These are phyloP conservation scores for Thelephora terrestris DNA, from an alignment of 1,284 basidiomycete genomes.

Conservation along the genomic window DNA sequence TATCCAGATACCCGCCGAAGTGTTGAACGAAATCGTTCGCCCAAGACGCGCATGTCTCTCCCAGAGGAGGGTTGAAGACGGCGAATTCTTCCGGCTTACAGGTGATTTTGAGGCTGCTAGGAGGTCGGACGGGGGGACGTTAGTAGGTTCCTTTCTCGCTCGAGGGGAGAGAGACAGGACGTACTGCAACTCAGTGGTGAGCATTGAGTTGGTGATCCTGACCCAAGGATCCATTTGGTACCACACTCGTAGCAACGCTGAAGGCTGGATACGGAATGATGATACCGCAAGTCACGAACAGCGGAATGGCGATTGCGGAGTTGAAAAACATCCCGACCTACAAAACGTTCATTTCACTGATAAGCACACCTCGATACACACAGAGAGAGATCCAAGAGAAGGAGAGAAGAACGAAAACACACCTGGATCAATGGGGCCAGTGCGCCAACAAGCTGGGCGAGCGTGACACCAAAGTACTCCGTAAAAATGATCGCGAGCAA, in stretches of 20 bases:
- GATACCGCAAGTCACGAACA: slow-evolving; percentile 73
- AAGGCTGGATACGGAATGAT: slow-evolving; percentile 64
- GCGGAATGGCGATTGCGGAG: slow-evolving; percentile 63
- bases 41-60: slow-evolving; percentile 68
- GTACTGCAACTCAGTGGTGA: slow-evolving; percentile 73
- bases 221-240: slow-evolving; percentile 67
- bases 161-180: slow-evolving; percentile 13
- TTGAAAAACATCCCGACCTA: slow-evolving; percentile 70
- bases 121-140: slow-evolving; percentile 6
- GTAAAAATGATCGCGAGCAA: slow-evolving; percentile 64
- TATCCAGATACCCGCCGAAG: slow-evolving; percentile 73
- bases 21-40: slow-evolving; percentile 53
- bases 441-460: slow-evolving; percentile 73
- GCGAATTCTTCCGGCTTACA: slow-evolving; percentile 65
- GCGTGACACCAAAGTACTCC: slow-evolving; percentile 66
- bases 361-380: no score
- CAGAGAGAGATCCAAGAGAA: no score
- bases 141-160: no score
- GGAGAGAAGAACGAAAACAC: no score
- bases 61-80: slow-evolving; percentile 59
- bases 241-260: slow-evolving; percentile 69
- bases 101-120: slow-evolving; percentile 51
- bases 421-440: slow-evolving; percentile 63
- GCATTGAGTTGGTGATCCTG: slow-evolving; percentile 59
- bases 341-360: no score